These are phyloP conservation scores for Metarhizium sp. DNA, from an alignment of 2,329 filamentous ascomycete genomes.

Conservation along the genomic window DNA sequence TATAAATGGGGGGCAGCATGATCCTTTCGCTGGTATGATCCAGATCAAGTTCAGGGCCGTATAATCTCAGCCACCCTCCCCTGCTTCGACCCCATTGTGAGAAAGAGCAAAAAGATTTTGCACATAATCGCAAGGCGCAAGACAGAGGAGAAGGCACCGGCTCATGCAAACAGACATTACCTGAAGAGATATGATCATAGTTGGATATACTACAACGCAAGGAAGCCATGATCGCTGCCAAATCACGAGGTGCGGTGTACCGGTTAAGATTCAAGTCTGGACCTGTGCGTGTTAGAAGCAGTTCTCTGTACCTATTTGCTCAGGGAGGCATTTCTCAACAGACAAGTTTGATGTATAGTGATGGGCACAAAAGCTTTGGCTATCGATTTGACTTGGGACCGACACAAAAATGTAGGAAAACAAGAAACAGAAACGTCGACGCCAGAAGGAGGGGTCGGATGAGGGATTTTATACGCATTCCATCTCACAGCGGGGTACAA, in stretches of 20 bases:
- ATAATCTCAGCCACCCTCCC: constrained; percentile 61
- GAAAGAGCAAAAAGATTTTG: not conserved
- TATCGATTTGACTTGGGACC: not conserved
- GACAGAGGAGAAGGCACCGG: constrained; percentile 41
- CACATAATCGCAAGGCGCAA: not conserved
- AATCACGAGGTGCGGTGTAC: constrained; percentile 16
- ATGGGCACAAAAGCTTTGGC: not conserved
- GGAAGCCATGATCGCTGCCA: constrained; percentile 22
- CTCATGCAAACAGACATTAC: constrained; percentile 48
- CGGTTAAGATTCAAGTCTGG: constrained; percentile 8
- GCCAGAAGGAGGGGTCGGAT: not conserved
- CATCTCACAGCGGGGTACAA: not conserved
- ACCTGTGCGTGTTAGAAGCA: constrained; percentile 8
- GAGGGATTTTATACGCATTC: constrained; percentile 5
- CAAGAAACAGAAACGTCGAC: not conserved
- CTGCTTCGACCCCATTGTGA: not conserved
- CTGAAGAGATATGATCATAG: constrained; percentile 26
- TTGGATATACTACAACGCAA: constrained; percentile 26
- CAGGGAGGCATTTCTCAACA: not conserved
- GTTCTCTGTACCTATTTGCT: not conserved
- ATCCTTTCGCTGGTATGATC: constrained; percentile 99
- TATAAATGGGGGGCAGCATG: constrained; percentile 56
- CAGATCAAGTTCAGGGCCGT: constrained; percentile 93
- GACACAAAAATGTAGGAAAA: not conserved
- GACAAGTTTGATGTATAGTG: not conserved